A percentile compares a stretch with the other conserved stretches of the same genome.
Conservation (phyloP, 192 early-diverging fungal species). For the Linnemannia exigua region DNA sequence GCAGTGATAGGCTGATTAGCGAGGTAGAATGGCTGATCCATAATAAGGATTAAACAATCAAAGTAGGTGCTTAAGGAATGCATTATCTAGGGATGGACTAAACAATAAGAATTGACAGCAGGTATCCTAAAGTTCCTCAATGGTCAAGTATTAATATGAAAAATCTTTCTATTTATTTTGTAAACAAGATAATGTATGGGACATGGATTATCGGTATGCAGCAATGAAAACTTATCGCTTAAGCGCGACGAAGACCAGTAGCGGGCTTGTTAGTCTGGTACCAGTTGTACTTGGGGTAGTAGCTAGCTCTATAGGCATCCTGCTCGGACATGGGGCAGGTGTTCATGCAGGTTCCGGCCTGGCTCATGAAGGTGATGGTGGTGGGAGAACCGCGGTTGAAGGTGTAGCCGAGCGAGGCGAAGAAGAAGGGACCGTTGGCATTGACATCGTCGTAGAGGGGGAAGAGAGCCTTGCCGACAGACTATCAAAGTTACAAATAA, state of each 20-base stretch:
- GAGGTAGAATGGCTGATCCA: too few species aligned
- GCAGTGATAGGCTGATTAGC: too few species aligned
- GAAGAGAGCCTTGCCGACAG: constrained; percentile 25
- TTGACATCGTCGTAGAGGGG: constrained; percentile 34
- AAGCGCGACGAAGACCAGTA: neutral
- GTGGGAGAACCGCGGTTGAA: constrained; percentile 23
- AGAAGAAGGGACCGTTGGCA: constrained; percentile 34
- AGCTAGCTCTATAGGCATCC: constrained; percentile 17
- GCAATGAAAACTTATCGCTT: neutral
- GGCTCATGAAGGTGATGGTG: constrained; percentile 26
- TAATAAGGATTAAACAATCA: too few species aligned
- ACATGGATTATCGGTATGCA: too few species aligned
- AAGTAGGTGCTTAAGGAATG: too few species aligned
- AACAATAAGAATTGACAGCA: too few species aligned
- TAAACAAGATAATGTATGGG: too few species aligned
- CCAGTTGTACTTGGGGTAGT: constrained; percentile 24
- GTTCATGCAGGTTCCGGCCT: constrained; percentile 31
- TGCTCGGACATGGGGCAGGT: constrained; percentile 20
- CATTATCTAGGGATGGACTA: too few species aligned
- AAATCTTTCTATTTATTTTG: too few species aligned
- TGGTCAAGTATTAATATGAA: too few species aligned
- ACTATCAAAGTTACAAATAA: constrained; percentile 2
- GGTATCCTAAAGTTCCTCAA: too few species aligned
- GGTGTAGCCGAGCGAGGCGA: constrained; percentile 27
- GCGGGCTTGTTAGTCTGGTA: constrained; percentile 16